Evolutionary conservation across 2,329 filamentous ascomycete species (phyloP).

Genomic region (Ustilaginoidea virens): DNA sequence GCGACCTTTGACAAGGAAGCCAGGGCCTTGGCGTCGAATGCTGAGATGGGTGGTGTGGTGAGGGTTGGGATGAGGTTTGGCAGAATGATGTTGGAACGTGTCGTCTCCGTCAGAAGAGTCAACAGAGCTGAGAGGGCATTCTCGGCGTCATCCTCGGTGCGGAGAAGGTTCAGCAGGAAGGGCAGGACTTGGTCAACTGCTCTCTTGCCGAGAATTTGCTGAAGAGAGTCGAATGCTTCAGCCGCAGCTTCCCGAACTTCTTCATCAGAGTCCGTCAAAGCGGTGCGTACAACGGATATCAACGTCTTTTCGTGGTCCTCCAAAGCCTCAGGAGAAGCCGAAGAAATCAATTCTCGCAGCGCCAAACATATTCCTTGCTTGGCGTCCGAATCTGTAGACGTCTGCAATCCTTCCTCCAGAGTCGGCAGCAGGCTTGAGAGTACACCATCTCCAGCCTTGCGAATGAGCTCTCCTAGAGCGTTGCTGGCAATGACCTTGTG

Average conservation of each 20-base stretch:
- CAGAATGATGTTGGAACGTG: slow-evolving; percentile 87
- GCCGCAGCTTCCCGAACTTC: slow-evolving; percentile 92
- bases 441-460: slow-evolving; percentile 90
- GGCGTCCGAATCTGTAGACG: slow-evolving; percentile 77
- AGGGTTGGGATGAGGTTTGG: slow-evolving; percentile 92
- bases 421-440: slow-evolving; percentile 77
- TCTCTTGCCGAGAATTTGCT: slow-evolving; percentile 85
- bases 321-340: slow-evolving; percentile 73
- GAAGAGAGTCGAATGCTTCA: slow-evolving; percentile 89
- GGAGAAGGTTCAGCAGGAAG: slow-evolving; percentile 76
- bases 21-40: slow-evolving; percentile 88
- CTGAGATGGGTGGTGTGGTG: slow-evolving; percentile 74
- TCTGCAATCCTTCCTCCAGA: slow-evolving; percentile 78
- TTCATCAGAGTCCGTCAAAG: slow-evolving; percentile 74
- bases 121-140: slow-evolving; percentile 86
- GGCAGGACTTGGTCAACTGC: slow-evolving; percentile 93
- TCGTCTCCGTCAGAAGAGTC: slow-evolving; percentile 85
- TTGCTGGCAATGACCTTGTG: slow-evolving; percentile 98
- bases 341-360: slow-evolving; percentile 79
- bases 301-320: slow-evolving; percentile 92
- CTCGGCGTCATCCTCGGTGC: slow-evolving; percentile 72
- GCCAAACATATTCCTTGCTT: slow-evolving; percentile 97
- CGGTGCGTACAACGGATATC: slow-evolving; percentile 84
- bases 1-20: slow-evolving; percentile 89
- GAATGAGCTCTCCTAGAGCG: slow-evolving; percentile 87